Percentiles rank a stretch among this genome's conserved stretches.
phyloP scores from a whole-genome alignment of 163 green algal genomes.

The Volvox carteri region DNA sequence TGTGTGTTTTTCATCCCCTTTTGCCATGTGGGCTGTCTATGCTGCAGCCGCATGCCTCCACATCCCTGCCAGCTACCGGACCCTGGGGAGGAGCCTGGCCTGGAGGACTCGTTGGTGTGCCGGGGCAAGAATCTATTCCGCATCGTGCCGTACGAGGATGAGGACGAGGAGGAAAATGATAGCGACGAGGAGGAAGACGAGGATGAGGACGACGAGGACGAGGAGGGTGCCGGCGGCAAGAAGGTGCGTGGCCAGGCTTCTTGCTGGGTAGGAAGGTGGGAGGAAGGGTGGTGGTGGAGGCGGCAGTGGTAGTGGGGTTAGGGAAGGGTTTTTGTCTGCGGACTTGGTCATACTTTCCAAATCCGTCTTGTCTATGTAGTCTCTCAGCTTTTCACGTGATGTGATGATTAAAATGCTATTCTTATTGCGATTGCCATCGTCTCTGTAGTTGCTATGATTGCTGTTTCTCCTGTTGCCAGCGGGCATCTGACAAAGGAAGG shows the following conservation, averaged over 20 bases:
- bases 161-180: slow-evolving; percentile 23
- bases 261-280: background rate
- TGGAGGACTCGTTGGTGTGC: background rate
- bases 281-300: too few species aligned
- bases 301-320: too few species aligned
- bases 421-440: too few species aligned
- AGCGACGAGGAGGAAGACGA: slow-evolving; percentile 28
- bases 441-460: too few species aligned
- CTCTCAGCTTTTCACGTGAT: background rate
- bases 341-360: too few species aligned
- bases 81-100: slow-evolving; percentile 22
- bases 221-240: too few species aligned
- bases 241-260: background rate
- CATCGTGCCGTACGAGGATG: background rate
- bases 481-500: too few species aligned
- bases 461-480: too few species aligned
- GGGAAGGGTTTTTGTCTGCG: too few species aligned
- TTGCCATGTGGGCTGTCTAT: background rate
- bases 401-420: too few species aligned
- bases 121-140: slow-evolving; percentile 48
- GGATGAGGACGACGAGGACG: too few species aligned
- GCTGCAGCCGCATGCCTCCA: slow-evolving; percentile 69
- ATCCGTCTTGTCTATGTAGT: too few species aligned
- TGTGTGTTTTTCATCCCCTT: background rate
- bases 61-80: slow-evolving; percentile 73